These are phyloP conservation scores for Lotus japonicus DNA, from an alignment of 306 rosid genomes.

Conservation along the genomic window DNA sequence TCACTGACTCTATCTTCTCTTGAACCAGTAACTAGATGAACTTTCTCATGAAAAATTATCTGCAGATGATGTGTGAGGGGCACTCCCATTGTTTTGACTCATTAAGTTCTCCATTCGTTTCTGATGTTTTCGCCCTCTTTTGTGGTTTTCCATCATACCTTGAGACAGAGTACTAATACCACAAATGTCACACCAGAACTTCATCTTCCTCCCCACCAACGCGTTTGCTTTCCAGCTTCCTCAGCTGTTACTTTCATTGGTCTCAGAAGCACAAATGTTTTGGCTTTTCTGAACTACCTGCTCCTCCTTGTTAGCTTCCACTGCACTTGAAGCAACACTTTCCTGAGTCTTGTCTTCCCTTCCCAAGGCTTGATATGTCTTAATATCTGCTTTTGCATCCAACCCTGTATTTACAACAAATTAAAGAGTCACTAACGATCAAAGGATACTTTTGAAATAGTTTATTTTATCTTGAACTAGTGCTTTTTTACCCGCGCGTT, in stretches of 20 bases:
- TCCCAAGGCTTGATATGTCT: background rate
- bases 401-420: too few relatives aligned
- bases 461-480: too few relatives aligned
- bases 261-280: background rate
- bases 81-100: background rate
- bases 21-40: background rate
- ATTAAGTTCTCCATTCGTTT: background rate
- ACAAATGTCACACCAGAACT: constrained; percentile 45
- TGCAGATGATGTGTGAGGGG: background rate
- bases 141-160: constrained; percentile 35
- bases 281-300: constrained; percentile 7
- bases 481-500: too few relatives aligned
- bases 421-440: too few relatives aligned
- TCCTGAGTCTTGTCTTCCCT: background rate
- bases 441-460: too few relatives aligned
- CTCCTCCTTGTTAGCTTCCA: constrained; percentile 9
- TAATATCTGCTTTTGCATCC: constrained; percentile 10
- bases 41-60: background rate
- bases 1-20: too few relatives aligned
- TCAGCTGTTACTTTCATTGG: background rate
- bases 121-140: constrained; percentile 38
- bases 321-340: background rate
- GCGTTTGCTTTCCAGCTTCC: background rate
- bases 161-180: constrained; percentile 15
- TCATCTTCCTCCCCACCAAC: background rate